phyloP scores from a whole-genome alignment of 1,284 basidiomycete species.

The Pyrrhoderma noxium region DNA sequence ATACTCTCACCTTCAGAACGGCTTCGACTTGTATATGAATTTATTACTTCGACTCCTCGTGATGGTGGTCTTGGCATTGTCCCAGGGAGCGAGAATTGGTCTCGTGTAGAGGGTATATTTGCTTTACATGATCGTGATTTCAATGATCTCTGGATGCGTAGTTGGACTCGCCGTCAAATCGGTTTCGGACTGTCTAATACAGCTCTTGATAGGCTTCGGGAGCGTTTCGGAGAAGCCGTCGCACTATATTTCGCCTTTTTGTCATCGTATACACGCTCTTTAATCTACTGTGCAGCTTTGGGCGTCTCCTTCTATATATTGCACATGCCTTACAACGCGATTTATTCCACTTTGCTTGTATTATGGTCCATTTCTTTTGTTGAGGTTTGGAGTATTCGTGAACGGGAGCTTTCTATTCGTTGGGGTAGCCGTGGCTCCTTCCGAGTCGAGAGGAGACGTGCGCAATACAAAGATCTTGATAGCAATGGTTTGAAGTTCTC shows the following conservation, averaged over 20 bases:
- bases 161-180: slow-evolving; percentile 56
- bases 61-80: slow-evolving; percentile 79
- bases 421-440: slow-evolving; percentile 77
- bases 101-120: slow-evolving; percentile 72
- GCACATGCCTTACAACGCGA: slow-evolving; percentile 62
- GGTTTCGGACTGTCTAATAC: slow-evolving; percentile 40
- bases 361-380: slow-evolving; percentile 83
- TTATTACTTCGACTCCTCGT: slow-evolving; percentile 59
- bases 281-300: slow-evolving; percentile 60
- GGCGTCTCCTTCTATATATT: slow-evolving; percentile 59
- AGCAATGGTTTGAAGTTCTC: slow-evolving; percentile 29
- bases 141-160: slow-evolving; percentile 65
- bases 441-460: slow-evolving; percentile 69
- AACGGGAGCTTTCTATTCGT: slow-evolving; percentile 70
- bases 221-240: slow-evolving; percentile 80
- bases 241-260: slow-evolving; percentile 93
- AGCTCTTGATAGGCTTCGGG: slow-evolving; percentile 51
- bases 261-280: slow-evolving; percentile 71
- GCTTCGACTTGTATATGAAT: slow-evolving; percentile 71
- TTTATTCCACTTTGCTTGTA: slow-evolving; percentile 71
- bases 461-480: slow-evolving; percentile 48
- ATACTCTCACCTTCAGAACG: slow-evolving; percentile 64
- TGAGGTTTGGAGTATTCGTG: slow-evolving; percentile 82
- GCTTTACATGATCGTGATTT: slow-evolving; percentile 78
- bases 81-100: slow-evolving; percentile 64